phyloP scores from a whole-genome alignment of 441 rosid species.

The Adansonia rubrostipa region DNA sequence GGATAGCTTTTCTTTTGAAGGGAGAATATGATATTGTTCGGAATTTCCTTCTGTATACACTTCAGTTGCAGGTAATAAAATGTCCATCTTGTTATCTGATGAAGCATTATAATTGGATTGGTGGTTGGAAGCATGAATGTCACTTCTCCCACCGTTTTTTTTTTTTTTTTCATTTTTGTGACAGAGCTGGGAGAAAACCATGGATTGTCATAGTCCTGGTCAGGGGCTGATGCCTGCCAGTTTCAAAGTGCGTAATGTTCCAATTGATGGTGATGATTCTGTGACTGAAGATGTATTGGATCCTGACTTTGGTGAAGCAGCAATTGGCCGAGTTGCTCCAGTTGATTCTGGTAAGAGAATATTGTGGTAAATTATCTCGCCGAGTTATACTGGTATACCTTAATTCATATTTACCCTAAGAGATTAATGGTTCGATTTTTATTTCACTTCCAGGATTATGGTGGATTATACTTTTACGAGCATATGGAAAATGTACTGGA shows the following conservation, averaged over 20 bases:
- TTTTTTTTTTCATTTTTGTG: slow-evolving; percentile 18
- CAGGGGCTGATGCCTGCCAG: slow-evolving; percentile 95
- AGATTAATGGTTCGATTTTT: slow-evolving; percentile 3
- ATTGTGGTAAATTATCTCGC: slow-evolving; percentile 12
- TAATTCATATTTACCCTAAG: slow-evolving; percentile 13
- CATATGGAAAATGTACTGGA: slow-evolving; percentile 72
- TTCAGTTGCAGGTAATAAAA: slow-evolving; percentile 65
- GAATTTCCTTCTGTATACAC: slow-evolving; percentile 42
- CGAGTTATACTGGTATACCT: not conserved
- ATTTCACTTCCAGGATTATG: slow-evolving; percentile 53
- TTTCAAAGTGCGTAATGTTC: slow-evolving; percentile 80
- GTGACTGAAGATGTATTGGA: slow-evolving; percentile 78
- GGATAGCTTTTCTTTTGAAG: slow-evolving; percentile 73
- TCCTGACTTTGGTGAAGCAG: slow-evolving; percentile 89
- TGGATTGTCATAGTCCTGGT: slow-evolving; percentile 93
- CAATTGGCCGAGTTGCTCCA: slow-evolving; percentile 93
- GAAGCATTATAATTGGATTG: slow-evolving; percentile 7
- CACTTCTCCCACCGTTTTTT: slow-evolving; percentile 7
- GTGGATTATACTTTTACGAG: slow-evolving; percentile 76
- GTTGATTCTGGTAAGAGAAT: slow-evolving; percentile 77
- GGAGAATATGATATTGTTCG: slow-evolving; percentile 75
- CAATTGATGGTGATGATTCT: slow-evolving; percentile 79
- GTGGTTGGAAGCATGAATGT: slow-evolving; percentile 20
- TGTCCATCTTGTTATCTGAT: slow-evolving; percentile 30
- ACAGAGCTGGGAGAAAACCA: slow-evolving; percentile 96